Evolutionary conservation across 306 rosid genomes (phyloP).

Genomic region (Sicyos baderoa): DNA sequence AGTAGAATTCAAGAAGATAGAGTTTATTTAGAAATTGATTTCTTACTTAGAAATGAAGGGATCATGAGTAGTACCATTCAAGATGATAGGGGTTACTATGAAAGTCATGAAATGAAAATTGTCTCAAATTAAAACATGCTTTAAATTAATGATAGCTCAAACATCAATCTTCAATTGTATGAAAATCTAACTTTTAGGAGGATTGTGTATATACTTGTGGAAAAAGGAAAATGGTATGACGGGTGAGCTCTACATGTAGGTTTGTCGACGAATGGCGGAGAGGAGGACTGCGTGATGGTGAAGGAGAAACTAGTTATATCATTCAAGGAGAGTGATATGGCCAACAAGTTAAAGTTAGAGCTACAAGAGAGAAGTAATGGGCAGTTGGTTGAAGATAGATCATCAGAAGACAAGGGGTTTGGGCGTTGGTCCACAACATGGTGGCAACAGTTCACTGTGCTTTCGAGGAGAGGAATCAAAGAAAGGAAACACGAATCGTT

Average conservation of each 20-base stretch:
- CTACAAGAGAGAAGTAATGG: constrained; percentile 13
- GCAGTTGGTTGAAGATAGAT: neutral
- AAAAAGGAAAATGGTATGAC: too few relatives aligned
- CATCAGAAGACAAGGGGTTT: constrained; percentile 25
- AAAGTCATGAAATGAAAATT: too few relatives aligned
- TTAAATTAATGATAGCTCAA: too few relatives aligned
- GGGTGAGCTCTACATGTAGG: constrained; percentile 31
- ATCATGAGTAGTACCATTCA: too few relatives aligned
- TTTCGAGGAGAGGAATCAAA: constrained; percentile 58
- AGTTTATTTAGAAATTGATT: too few relatives aligned
- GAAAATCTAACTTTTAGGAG: too few relatives aligned
- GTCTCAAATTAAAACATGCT: too few relatives aligned
- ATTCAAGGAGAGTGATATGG: constrained; percentile 24
- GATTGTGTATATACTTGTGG: too few relatives aligned
- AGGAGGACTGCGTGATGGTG: constrained; percentile 28
- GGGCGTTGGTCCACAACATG: constrained; percentile 56
- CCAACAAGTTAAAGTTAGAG: constrained; percentile 26
- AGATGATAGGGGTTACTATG: too few relatives aligned
- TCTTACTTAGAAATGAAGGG: too few relatives aligned
- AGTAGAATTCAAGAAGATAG: too few relatives aligned
- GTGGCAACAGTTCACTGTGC: constrained; percentile 54
- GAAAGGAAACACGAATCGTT: constrained; percentile 53
- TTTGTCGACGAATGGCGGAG: constrained; percentile 27
- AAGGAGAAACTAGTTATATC: constrained; percentile 33
- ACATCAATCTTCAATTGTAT: too few relatives aligned